Percentiles rank a stretch among this genome's conserved stretches.
These are phyloP conservation scores for Sanghuangporus baumii DNA, from an alignment of 1,284 basidiomycete genomes.

Conservation along the genomic window DNA sequence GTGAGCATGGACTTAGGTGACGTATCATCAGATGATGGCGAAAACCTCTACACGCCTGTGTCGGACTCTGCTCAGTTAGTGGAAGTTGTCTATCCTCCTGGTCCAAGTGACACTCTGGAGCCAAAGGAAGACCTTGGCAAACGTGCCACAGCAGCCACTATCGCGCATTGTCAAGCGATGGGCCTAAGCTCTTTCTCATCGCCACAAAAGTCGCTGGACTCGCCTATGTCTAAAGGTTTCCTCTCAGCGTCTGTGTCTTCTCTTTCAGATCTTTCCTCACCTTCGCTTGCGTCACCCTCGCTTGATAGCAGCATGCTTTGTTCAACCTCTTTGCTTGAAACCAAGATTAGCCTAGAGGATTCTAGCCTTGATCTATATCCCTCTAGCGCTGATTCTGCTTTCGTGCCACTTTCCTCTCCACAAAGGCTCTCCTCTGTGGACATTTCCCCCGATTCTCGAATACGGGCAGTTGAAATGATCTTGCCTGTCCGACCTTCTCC, in stretches of 20 bases:
- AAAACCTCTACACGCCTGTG: conserved; percentile 11
- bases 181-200: not conserved
- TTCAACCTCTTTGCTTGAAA: conserved; percentile 7
- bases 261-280: not conserved
- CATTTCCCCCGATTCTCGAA: not conserved
- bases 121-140: not conserved
- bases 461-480: not conserved
- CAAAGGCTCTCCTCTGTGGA: not conserved
- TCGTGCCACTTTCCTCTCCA: not conserved
- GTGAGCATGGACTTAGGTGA: conserved; percentile 7
- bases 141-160: conserved; percentile 10
- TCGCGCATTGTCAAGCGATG: not conserved
- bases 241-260: not conserved
- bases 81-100: conserved; percentile 7
- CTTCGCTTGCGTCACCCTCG: conserved; percentile 1
- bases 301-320: not conserved
- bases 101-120: not conserved
- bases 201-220: not conserved
- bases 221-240: not conserved
- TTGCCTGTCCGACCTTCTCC: not conserved
- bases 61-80: conserved; percentile 12
- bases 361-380: conserved; percentile 13
- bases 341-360: conserved; percentile 5
- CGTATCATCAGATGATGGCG: conserved; percentile 15
- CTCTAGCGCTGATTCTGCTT: not conserved